Conservation (phyloP, 495 filamentous ascomycete genomes). For the Terfezia claveryi region DNA sequence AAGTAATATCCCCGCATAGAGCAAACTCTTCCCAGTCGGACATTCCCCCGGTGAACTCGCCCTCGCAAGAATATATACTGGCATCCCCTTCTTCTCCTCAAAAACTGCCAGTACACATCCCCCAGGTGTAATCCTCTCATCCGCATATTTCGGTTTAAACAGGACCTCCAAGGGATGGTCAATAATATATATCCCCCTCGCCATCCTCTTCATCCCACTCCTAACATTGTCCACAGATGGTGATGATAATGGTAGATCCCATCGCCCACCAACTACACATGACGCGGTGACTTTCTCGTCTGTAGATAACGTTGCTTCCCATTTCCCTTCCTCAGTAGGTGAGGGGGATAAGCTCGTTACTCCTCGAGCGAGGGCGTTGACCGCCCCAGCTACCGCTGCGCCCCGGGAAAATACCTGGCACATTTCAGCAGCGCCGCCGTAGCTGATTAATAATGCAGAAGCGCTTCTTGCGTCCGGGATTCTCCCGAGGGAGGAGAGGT, state of each 20-base stretch:
- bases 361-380: conserved; percentile 63
- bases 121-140: conserved; percentile 10
- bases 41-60: conserved; percentile 12
- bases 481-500: conserved; percentile 61
- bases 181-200: conserved; percentile 1
- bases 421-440: conserved; percentile 82
- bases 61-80: conserved; percentile 9
- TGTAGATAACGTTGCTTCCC: conserved; percentile 3
- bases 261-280: conserved; percentile 6
- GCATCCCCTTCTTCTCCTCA: background rate
- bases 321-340: background rate
- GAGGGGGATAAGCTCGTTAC: conserved; percentile 23
- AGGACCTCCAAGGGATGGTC: conserved; percentile 1
- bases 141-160: conserved; percentile 10
- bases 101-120: conserved; percentile 8
- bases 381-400: conserved; percentile 70
- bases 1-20: background rate
- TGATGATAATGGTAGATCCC: background rate
- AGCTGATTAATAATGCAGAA: conserved; percentile 24
- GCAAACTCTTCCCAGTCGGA: background rate
- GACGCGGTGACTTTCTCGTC: conserved; percentile 7
- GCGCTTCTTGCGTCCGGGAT: conserved; percentile 15
- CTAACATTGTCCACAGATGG: background rate
- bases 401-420: conserved; percentile 83
- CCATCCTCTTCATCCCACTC: conserved; percentile 1